Evolutionary conservation across 2,329 filamentous ascomycete genomes (phyloP), one percentile per base, ranked within the genome.

Genomic region (Apiospora koreana): DNA sequence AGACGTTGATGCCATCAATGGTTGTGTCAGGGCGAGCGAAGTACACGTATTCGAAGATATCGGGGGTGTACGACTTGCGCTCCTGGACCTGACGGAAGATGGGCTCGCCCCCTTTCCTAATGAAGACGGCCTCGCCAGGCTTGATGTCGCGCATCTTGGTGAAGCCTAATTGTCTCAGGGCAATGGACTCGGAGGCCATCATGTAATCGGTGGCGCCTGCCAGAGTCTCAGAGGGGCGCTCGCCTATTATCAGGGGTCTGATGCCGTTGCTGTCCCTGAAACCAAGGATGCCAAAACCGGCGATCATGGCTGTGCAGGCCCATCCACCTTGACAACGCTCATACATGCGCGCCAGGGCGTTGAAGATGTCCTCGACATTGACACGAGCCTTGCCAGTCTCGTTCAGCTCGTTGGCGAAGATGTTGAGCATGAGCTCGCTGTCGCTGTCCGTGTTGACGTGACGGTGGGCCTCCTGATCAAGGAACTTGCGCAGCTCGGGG

Each of bases 341-440:
- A 78, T 95, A 97, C 86, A 94, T 94, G 71, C 90, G 86, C 74
- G 86, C 85, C 72, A 97, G 84, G 28, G 91, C 89, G 58, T 86
- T 88, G 82, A 96, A 96, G 76, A 95, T 88, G 80, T 97, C 94
- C 72, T 92, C 91, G 69, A 89, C 86, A 77, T 96, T 96, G 75
- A 94, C 92, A 83, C 94, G 91, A 68, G 92, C 91, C 82, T 97
- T 96, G 74, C 93, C 92, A 14, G 92, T 94, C 82, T 95, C 92
- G 76, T 94, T 93, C 68, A 96, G 86, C 79, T 94, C 93, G 79
- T 92, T 90, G 50, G 92, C 92, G 74, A 94, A 94, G 74, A 94
- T 87, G 78, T 94, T 94, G 48, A 66, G 38, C 88, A 76, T 74
- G 16, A 77, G 71, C 45, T 78, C 76, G 23, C 71, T 74, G 46